A percentile compares a stretch with the other conserved stretches of the same genome.
Evolutionary conservation across 441 rosid genomes (phyloP).

Genomic region (Populus hybrid): DNA sequence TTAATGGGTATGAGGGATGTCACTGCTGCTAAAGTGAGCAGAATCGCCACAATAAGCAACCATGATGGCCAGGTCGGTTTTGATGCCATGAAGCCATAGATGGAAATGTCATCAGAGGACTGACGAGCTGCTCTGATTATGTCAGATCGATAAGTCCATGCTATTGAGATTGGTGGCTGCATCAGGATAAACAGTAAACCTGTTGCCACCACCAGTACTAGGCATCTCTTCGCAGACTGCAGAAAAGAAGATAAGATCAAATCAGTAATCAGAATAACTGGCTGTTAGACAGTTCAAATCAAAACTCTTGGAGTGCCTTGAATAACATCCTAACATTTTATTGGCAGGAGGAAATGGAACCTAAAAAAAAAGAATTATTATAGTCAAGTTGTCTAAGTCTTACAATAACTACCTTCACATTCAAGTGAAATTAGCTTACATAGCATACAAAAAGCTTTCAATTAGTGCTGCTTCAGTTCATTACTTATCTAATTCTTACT

Average conservation of each 20-base stretch:
- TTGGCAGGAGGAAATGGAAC: not conserved
- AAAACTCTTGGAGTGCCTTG: not conserved
- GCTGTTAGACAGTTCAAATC: not conserved
- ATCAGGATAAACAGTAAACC: constrained; percentile 84
- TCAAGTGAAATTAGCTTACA: not conserved
- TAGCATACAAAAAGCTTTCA: not conserved
- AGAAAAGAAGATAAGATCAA: constrained; percentile 12
- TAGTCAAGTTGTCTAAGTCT: not conserved
- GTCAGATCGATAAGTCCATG: constrained; percentile 89
- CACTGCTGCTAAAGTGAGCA: constrained; percentile 80
- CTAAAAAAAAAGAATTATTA: no score
- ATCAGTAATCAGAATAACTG: constrained; percentile 15
- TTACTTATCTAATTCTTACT: not conserved
- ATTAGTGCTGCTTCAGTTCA: not conserved
- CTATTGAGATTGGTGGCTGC: constrained; percentile 92
- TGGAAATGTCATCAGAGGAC: constrained; percentile 93
- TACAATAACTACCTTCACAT: not conserved
- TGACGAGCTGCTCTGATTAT: constrained; percentile 84
- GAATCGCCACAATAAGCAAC: constrained; percentile 78
- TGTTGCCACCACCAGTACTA: constrained; percentile 85
- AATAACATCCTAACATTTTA: not conserved
- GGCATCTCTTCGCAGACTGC: constrained; percentile 93
- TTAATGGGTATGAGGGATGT: constrained; percentile 87
- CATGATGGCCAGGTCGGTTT: constrained; percentile 99
- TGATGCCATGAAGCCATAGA: constrained; percentile 86